Evolutionary conservation across 2,329 filamentous ascomycete species (phyloP), one percentile per base, ranked within the genome.

Genomic region (Aureobasidium sp.): DNA sequence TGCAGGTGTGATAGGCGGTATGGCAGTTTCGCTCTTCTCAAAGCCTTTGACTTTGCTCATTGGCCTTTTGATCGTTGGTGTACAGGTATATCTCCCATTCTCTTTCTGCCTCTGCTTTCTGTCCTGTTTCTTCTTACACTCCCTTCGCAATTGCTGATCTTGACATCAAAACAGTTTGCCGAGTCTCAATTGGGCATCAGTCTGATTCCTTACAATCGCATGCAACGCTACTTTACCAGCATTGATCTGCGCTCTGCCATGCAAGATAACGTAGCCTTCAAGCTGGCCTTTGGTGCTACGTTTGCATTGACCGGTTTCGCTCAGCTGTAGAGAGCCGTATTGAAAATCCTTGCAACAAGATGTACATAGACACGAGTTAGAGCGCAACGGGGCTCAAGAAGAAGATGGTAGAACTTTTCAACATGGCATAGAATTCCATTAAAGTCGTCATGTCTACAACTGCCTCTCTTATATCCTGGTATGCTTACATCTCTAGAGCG

Each of bases 261-360:
- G 59, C 78, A 81, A 67, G 78, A 81, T 63, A 82, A 85, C 66
- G 80, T 83, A 2, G 82, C 82, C 21, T 87, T 89, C 70, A 88
- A 87, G 70, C 71, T 86, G 27, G 85, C 86, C 3, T 91, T 92
- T 71, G 84, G 85, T n/a, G 69, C 84, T 45, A 88, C 88, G 32
- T 91, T 91, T 74, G 82, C 86, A 30, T 74, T 91, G 69, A 87
- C 87, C 53, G 84, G 82, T 3, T 88, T 88, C 79, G 80, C 79
- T 44, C 42, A 58, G 30, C 25, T 62, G 44, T 58, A 57, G 25
- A 16, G 36, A 37, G 21, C 11, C 11, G 13, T n/a, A 1, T 3
- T 37, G 4, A 14, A 34, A 34, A 37, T 37, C 13, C 32, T 37
- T 37, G 5, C 49, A 13, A 29, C 25, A 32, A 10, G 13, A 10